Percentiles rank a stretch among this genome's conserved stretches.
phyloP scores from a whole-genome alignment of 139 green algal species.

The Spirogloea muscicola region DNA sequence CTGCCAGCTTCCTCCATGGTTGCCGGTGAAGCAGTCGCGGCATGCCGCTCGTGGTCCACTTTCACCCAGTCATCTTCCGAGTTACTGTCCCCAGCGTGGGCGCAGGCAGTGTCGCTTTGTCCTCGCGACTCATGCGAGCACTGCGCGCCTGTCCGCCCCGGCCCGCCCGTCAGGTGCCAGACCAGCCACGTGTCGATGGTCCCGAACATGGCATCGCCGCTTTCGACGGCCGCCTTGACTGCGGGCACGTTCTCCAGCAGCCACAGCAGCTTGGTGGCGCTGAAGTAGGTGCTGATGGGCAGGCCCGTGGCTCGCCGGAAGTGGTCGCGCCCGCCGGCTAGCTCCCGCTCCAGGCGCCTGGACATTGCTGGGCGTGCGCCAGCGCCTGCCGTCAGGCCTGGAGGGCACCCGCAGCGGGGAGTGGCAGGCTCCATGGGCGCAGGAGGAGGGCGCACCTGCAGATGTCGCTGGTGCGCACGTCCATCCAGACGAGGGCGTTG shows the following conservation, averaged over 20 bases:
- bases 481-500: constrained; percentile 95
- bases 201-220: constrained; percentile 63
- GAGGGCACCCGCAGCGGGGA: too few relatives aligned
- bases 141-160: too few relatives aligned
- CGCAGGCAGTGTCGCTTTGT: too few relatives aligned
- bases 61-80: too few relatives aligned
- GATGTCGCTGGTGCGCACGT: constrained; percentile 73
- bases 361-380: background rate
- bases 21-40: too few relatives aligned
- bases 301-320: constrained; percentile 79
- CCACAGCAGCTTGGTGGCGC: constrained; percentile 90
- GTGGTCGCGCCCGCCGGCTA: constrained; percentile 34
- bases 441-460: constrained; percentile 35
- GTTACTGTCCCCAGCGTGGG: too few relatives aligned
- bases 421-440: background rate
- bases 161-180: constrained; percentile 88
- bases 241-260: constrained; percentile 76
- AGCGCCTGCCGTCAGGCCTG: too few relatives aligned
- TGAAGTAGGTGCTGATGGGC: constrained; percentile 94
- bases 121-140: too few relatives aligned
- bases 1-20: too few relatives aligned
- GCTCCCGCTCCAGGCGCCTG: constrained; percentile 50
- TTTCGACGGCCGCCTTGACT: constrained; percentile 57
- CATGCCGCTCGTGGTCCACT: too few relatives aligned
- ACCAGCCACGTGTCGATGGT: constrained; percentile 97